Evolutionary conservation across 768 basidiomycete species (phyloP), one percentile per base, ranked within the genome.

Genomic region (Russula abietina): DNA sequence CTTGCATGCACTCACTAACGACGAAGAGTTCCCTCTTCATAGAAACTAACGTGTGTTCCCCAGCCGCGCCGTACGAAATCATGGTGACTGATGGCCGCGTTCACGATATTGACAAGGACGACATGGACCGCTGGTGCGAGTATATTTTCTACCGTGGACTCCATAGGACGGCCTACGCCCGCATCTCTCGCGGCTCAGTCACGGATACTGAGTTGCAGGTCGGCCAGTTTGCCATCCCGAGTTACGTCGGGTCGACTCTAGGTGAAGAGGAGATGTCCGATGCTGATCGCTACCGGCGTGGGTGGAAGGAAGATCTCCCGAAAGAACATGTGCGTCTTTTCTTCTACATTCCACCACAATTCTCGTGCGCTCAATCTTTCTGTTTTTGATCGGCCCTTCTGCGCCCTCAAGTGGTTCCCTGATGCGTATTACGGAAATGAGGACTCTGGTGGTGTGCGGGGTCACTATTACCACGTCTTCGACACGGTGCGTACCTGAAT

Each of bases 141-240:
- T 95, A 95, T 70, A 91, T 96, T 55, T 75, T 91, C 28, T 95
- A 91, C 71, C 83, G 92, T 12, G 90, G 87, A 2, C 69, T 92
- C 28, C 87, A 90, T 70, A 80, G 89, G 19, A 90, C 88, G 3
- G 77, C 86, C n/a, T 95, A 91, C 70, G 92, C 88, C 0, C 82
- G 93, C 19, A 73, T 96, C 19, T 90, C 91, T 12, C 82, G 91
- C 22, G 86, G 90, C 26, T 85, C 84, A 38, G 88, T 96, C 65
- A 93, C 91, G 28, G 93, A 96, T 69, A 95, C 93, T 1, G 93
- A 95, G 70, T 79, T 93, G 56, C 93, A 93, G 73, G 83, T 95
- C 41, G 92, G 86, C 12, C 91, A 90, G 72, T 95, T 93, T 70
- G 80, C 89, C 54, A 71, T 94, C 4, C 91, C 91, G 0, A 79